phyloP scores from a whole-genome alignment of 1,139 yeast genomes.

The Blastobotrys illinoisensis region DNA sequence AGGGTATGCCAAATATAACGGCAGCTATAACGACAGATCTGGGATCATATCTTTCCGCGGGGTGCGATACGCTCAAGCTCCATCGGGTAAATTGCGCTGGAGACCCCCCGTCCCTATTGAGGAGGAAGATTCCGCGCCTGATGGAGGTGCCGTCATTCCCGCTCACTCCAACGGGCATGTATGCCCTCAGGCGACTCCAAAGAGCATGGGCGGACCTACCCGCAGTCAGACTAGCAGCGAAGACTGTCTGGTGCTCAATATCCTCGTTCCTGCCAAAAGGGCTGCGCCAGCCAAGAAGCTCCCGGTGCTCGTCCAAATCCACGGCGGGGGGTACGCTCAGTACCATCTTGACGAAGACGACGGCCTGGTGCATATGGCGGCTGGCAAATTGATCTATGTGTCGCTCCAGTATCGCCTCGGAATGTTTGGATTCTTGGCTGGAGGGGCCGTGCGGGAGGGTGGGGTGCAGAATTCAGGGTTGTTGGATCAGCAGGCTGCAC shows the following conservation, averaged over 20 bases:
- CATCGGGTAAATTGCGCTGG: neutral
- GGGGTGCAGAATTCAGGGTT: slow-evolving; percentile 30
- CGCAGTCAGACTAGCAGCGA: slow-evolving; percentile 10
- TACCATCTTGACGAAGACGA: slow-evolving; percentile 6
- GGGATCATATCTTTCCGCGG: neutral
- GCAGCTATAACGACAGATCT: neutral
- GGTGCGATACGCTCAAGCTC: neutral
- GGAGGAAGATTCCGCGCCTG: too few species aligned
- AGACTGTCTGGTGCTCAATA: slow-evolving; percentile 23
- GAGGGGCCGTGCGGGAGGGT: slow-evolving; percentile 19
- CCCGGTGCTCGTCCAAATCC: slow-evolving; percentile 35
- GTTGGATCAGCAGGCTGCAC: slow-evolving; percentile 33
- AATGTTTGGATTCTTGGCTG: slow-evolving; percentile 31
- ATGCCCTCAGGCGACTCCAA: neutral
- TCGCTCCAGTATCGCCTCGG: slow-evolving; percentile 34
- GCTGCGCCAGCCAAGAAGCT: slow-evolving; percentile 13
- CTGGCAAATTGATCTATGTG: slow-evolving; percentile 28
- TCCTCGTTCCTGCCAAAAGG: slow-evolving; percentile 18
- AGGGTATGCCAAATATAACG: neutral
- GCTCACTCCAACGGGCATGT: neutral
- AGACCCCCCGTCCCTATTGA: neutral
- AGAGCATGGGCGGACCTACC: neutral
- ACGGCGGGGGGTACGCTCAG: slow-evolving; percentile 33
- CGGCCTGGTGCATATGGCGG: slow-evolving; percentile 8
- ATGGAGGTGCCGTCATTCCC: neutral